phyloP scores from a whole-genome alignment of 768 basidiomycete genomes.

The Phaeolepiota aurea region DNA sequence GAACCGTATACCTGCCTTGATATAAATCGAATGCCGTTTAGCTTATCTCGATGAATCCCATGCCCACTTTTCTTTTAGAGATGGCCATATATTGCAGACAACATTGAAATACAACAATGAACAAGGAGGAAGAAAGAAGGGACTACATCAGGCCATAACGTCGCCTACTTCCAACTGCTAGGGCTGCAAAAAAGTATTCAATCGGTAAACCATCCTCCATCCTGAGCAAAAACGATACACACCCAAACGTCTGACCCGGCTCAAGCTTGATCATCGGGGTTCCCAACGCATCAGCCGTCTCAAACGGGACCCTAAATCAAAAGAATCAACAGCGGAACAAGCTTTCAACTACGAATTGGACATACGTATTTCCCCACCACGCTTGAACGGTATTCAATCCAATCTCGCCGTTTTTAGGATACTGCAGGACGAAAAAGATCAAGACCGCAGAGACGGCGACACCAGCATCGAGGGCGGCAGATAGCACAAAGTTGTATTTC shows the following conservation, averaged over 20 bases:
- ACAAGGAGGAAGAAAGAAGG: too few species aligned
- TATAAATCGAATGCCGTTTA: too few species aligned
- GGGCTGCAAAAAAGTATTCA: slow-evolving; percentile 8
- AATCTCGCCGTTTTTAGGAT: slow-evolving; percentile 52
- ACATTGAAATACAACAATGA: neutral
- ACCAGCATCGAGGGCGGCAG: slow-evolving; percentile 67
- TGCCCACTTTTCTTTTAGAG: too few species aligned
- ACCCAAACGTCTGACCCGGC: slow-evolving; percentile 23
- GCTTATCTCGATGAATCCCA: too few species aligned
- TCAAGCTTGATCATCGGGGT: slow-evolving; percentile 24
- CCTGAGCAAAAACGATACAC: too few species aligned
- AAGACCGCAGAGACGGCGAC: slow-evolving; percentile 45
- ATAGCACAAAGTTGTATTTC: slow-evolving; percentile 67
- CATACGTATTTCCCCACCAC: slow-evolving; percentile 70
- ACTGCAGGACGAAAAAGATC: slow-evolving; percentile 59
- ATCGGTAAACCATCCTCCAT: neutral
- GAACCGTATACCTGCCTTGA: too few species aligned
- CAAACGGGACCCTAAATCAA: slow-evolving; percentile 21
- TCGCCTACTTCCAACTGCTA: slow-evolving; percentile 10
- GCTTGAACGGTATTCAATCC: slow-evolving; percentile 39
- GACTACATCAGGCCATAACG: too few species aligned
- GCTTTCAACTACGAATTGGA: too few species aligned
- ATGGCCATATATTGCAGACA: neutral
- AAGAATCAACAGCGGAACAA: slow-evolving; percentile 1
- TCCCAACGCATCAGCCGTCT: slow-evolving; percentile 31